These are phyloP conservation scores for Cladophialophora carrionii DNA, from an alignment of 2,329 filamentous ascomycete species.

Conservation along the genomic window DNA sequence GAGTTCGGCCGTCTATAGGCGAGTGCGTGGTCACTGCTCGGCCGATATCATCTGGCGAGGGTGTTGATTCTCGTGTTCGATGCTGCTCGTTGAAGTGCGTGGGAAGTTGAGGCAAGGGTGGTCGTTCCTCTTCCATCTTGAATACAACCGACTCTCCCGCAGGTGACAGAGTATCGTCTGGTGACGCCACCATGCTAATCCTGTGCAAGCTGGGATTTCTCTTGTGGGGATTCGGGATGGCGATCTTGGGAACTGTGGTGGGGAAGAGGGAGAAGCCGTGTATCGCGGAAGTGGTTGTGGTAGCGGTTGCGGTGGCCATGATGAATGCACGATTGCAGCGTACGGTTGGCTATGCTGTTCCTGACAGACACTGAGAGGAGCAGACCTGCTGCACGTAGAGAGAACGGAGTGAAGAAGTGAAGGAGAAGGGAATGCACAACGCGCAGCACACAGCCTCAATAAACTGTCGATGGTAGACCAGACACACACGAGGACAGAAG, in stretches of 20 bases:
- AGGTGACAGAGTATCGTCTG: constrained; percentile 25
- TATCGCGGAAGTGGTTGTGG: constrained; percentile 14
- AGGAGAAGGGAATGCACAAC: constrained; percentile 18
- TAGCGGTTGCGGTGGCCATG: constrained; percentile 25
- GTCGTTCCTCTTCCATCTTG: constrained; percentile 31
- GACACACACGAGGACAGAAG: constrained; percentile 22
- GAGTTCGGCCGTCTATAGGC: constrained; percentile 35
- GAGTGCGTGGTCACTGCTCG: constrained; percentile 36
- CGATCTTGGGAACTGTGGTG: constrained; percentile 34
- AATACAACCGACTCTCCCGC: constrained; percentile 30
- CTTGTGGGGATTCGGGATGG: constrained; percentile 36
- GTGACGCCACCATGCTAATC: constrained; percentile 24
- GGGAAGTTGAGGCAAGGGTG: constrained; percentile 25
- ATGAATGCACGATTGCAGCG: constrained; percentile 18
- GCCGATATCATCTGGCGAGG: constrained; percentile 36
- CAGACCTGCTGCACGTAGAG: constrained; percentile 30
- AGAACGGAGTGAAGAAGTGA: constrained; percentile 17
- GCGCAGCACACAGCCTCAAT: constrained; percentile 22
- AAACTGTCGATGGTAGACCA: constrained; percentile 24
- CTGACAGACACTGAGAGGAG: constrained; percentile 15
- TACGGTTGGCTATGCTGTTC: constrained; percentile 15
- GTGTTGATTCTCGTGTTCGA: constrained; percentile 18
- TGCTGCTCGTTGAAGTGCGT: constrained; percentile 9
- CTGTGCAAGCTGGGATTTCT: constrained; percentile 36
- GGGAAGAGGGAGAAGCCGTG: constrained; percentile 36